Percentiles rank a stretch among this genome's conserved stretches.
Evolutionary conservation across 805 yeast species (phyloP).

Genomic region (Cyberlindnera veronae): DNA sequence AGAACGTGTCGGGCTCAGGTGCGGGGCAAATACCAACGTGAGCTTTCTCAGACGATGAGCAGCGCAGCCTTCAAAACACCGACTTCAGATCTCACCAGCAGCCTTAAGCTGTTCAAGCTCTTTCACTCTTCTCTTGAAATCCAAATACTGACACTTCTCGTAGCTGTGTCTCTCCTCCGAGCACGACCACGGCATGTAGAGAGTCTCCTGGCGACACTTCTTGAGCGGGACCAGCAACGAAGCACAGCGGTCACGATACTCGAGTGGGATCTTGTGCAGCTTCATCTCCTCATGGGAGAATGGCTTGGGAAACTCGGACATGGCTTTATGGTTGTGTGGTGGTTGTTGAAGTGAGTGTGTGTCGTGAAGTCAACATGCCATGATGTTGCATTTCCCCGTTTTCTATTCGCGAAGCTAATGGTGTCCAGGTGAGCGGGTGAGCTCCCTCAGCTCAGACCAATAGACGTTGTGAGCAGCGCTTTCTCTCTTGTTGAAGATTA

Average conservation of each 20-base stretch:
- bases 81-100: too few relatives aligned
- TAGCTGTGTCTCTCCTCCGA: slow-evolving; percentile 75
- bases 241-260: slow-evolving; percentile 84
- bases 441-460: too few relatives aligned
- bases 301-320: slow-evolving; percentile 11
- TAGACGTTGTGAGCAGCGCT: too few relatives aligned
- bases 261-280: slow-evolving; percentile 69
- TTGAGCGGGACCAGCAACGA: slow-evolving; percentile 54
- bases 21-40: too few relatives aligned
- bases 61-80: too few relatives aligned
- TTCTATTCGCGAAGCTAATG: too few relatives aligned
- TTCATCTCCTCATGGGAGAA: slow-evolving; percentile 81
- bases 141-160: slow-evolving; percentile 82
- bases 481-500: too few relatives aligned
- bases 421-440: too few relatives aligned
- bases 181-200: slow-evolving; percentile 68
- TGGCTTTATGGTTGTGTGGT: not conserved
- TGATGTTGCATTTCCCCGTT: too few relatives aligned
- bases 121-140: slow-evolving; percentile 74
- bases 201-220: slow-evolving; percentile 55
- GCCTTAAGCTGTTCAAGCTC: slow-evolving; percentile 58
- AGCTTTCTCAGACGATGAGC: too few relatives aligned
- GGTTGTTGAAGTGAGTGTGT: not conserved
- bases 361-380: too few relatives aligned
- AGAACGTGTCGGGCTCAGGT: too few relatives aligned